Evolutionary conservation across 139 green algal genomes (phyloP).

Genomic region (Tetratostichococcus sp.): DNA sequence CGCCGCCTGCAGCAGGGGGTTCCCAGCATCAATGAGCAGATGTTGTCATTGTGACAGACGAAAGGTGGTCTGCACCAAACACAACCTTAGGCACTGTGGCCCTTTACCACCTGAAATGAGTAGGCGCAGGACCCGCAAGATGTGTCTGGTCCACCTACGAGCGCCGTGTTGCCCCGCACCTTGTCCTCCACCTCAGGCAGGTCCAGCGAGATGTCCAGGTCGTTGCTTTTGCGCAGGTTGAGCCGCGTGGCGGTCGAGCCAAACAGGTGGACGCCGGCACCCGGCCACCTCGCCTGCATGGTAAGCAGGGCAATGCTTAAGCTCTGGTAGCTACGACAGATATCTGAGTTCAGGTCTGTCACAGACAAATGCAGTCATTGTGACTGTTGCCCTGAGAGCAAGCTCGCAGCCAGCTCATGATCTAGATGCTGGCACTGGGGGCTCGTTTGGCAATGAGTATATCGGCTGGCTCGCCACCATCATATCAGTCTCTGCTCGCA

Average conservation of each 20-base stretch:
- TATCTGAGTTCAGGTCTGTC: too few species aligned
- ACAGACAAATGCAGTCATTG: too few species aligned
- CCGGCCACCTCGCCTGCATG: slow-evolving; percentile 42
- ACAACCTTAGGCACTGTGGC: too few species aligned
- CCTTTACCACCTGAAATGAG: neutral
- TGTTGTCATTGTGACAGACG: too few species aligned
- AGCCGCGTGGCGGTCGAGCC: slow-evolving; percentile 65
- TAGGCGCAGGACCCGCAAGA: neutral
- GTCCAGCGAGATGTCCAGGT: slow-evolving; percentile 77
- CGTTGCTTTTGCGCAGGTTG: slow-evolving; percentile 63
- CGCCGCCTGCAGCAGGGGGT: slow-evolving; percentile 44
- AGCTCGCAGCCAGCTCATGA: neutral
- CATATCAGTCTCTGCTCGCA: neutral
- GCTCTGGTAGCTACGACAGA: too few species aligned
- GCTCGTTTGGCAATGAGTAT: too few species aligned
- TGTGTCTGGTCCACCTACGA: neutral
- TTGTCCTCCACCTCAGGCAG: slow-evolving; percentile 21
- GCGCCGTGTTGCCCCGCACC: too few species aligned
- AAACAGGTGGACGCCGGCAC: slow-evolving; percentile 54
- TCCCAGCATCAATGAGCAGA: too few species aligned
- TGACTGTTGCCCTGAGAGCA: neutral
- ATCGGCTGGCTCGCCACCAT: too few species aligned
- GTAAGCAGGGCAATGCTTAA: too few species aligned
- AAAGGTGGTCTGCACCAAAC: too few species aligned
- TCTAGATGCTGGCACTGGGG: too few species aligned